Base-by-base conservation (phyloP, 2,329 filamentous ascomycete genomes). In the Fusarium sp. region DNA sequence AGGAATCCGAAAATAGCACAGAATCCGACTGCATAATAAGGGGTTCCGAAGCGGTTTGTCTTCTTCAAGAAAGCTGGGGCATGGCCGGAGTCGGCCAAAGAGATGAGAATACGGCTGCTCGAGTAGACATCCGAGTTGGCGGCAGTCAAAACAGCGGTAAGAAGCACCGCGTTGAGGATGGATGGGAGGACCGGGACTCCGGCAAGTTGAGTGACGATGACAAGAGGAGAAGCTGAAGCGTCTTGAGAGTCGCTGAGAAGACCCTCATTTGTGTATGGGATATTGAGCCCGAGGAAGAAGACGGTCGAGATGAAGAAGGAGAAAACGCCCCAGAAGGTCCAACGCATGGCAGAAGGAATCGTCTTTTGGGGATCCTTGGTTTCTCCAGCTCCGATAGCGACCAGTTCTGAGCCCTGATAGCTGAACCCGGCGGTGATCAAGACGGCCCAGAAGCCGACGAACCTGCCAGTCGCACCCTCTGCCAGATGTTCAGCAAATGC, bases 321-420 rank as follows among this genome's bases (percentile, higher is more conserved):
- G 70, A 94, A 82, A 11, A 57, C 55, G 57, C 93, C 92, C 84
- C 89, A 95, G 83, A 95, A 94, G 72, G 92, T 94, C 61, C 94
- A 87, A 79, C 90, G 92, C 85, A 94, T 94, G 56, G 92, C 93
- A 66, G 91, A 89, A 8, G 93, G 93, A 70, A 95, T 92, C 14
- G 90, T 92, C 80, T 89, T 90, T 78, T 92, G 89, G 2, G 93
- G 93, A 81, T 94, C 94, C 82, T 94, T 91, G 0, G 92, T 92
- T 82, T 94, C 92, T 67, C 91, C 92, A 27, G 93, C 92, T 0
- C 92, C 94, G n/a, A 94, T 91, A 82, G 92, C 92, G 58, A 94
- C 91, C 55, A 94, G 84, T 78, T 94, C 92, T 2, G 92, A 92
- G 66, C 92, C 92, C 8, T 94, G 87, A 78, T 93, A 95, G 59